These are phyloP conservation scores for Nematocida parisii DNA, from an alignment of 371 early-diverging fungal species.

Conservation along the genomic window DNA sequence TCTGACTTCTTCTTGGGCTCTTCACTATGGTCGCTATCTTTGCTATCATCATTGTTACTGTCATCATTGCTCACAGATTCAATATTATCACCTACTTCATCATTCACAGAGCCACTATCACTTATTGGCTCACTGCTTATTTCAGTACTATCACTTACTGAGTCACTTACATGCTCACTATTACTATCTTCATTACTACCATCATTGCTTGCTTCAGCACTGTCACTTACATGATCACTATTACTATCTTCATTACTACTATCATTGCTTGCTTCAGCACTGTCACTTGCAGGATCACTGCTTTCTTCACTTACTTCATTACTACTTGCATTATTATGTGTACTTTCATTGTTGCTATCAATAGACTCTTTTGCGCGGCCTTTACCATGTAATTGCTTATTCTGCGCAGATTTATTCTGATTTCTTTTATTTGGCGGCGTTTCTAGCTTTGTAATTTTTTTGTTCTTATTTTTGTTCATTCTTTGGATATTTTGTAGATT, in stretches of 20 bases:
- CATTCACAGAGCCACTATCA: too few relatives aligned
- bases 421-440: neutral
- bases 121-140: too few relatives aligned
- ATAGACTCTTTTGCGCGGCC: neutral
- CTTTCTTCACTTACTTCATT: neutral
- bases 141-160: too few relatives aligned
- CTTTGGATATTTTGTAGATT: neutral
- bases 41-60: neutral
- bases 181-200: neutral
- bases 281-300: neutral
- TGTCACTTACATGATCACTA: neutral
- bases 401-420: neutral
- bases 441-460: neutral
- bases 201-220: neutral
- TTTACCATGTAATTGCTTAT: neutral
- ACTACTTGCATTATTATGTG: neutral
- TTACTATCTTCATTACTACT: neutral
- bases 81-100: too few relatives aligned
- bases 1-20: slow-evolving; percentile 4
- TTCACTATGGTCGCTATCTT: neutral
- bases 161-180: neutral
- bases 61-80: neutral
- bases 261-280: too few relatives aligned
- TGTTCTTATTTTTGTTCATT: neutral
- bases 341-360: neutral